These are phyloP conservation scores for Pleurozium schreberi DNA, from an alignment of 225 moss, liverwort and hornwort species.

Conservation along the genomic window DNA sequence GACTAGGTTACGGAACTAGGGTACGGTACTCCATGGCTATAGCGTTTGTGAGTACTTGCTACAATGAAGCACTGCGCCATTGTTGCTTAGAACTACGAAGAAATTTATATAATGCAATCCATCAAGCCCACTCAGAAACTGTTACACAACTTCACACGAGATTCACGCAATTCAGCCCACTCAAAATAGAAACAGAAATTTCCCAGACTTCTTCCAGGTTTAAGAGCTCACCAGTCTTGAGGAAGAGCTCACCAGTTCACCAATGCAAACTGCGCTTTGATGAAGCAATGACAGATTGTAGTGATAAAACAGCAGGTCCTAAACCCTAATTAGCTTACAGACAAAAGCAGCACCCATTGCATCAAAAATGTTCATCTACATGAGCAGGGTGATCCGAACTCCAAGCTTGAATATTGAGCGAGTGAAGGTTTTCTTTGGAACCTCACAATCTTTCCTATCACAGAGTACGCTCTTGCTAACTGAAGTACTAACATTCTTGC, in stretches of 20 bases:
- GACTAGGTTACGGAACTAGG: background rate
- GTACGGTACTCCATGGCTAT: background rate
- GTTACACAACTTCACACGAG: background rate
- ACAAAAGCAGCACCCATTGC: background rate
- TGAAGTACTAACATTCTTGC: background rate
- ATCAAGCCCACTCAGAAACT: too few relatives aligned
- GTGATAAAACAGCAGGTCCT: too few relatives aligned
- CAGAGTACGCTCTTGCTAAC: background rate
- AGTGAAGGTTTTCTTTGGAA: background rate
- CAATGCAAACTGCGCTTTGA: background rate
- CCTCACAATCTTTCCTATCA: background rate
- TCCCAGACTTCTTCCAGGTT: background rate
- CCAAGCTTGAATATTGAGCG: background rate
- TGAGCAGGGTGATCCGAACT: background rate
- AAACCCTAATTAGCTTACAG: background rate
- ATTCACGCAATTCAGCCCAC: background rate
- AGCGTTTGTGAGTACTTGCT: background rate
- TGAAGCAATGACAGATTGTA: background rate
- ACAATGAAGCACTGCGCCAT: background rate
- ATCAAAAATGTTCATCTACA: background rate
- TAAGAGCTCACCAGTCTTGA: background rate
- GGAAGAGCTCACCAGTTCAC: background rate
- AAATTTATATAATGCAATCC: background rate
- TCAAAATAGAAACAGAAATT: background rate
- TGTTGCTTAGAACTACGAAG: background rate